These are phyloP conservation scores for Cercospora sojina DNA, from an alignment of 2,329 filamentous ascomycete species.

Conservation along the genomic window DNA sequence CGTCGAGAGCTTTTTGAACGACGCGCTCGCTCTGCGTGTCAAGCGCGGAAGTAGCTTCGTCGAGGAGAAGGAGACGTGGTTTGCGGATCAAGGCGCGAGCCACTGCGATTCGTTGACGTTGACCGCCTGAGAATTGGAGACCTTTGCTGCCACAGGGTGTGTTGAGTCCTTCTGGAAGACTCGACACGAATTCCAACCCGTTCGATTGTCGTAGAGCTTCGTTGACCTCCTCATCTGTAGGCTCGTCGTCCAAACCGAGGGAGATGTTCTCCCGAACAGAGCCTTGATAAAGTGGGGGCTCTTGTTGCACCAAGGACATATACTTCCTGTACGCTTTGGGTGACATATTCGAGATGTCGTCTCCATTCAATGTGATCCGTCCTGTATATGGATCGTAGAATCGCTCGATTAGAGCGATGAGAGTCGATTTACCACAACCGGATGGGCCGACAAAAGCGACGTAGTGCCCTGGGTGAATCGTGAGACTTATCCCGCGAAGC, in stretches of 20 bases:
- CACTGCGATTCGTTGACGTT: constrained; percentile 57
- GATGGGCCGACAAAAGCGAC: constrained; percentile 51
- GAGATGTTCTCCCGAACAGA: constrained; percentile 61
- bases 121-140: constrained; percentile 53
- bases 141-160: constrained; percentile 54
- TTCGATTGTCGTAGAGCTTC: constrained; percentile 53
- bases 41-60: constrained; percentile 60
- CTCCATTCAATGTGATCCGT: constrained; percentile 52
- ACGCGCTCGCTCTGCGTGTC: constrained; percentile 66
- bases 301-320: constrained; percentile 71
- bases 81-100: constrained; percentile 56
- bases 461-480: constrained; percentile 42
- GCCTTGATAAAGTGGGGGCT: constrained; percentile 67
- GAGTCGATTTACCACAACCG: constrained; percentile 50
- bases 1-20: constrained; percentile 67
- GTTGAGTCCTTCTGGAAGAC: constrained; percentile 52
- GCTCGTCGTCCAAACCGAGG: constrained; percentile 45
- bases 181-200: constrained; percentile 54
- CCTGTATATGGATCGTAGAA: constrained; percentile 49
- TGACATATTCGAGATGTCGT: constrained; percentile 59
- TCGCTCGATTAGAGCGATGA: constrained; percentile 48
- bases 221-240: constrained; percentile 44
- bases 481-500: constrained; percentile 33
- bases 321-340: constrained; percentile 62
- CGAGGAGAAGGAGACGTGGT: constrained; percentile 55